phyloP scores from a whole-genome alignment of 108 stramenopile genomes.

The Cyclotella sp. region DNA sequence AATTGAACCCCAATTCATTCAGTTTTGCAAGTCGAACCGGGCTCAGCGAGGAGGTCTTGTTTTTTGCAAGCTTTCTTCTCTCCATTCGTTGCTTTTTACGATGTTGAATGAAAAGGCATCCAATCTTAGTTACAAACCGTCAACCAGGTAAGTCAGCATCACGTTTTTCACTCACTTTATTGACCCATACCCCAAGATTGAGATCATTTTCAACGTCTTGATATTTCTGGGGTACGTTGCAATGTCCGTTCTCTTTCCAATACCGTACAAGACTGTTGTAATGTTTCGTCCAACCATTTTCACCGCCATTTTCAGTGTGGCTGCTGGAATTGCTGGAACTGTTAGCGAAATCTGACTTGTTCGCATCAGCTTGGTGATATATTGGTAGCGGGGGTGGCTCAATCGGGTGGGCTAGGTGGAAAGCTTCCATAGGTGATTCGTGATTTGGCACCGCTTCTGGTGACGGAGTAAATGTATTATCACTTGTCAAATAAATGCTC shows the following conservation, averaged over 20 bases:
- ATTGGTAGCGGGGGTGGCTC: neutral
- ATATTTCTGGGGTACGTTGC: conserved; percentile 71
- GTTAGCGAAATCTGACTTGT: conserved; percentile 11
- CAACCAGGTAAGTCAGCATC: no score
- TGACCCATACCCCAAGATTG: conserved; percentile 38
- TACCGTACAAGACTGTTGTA: neutral
- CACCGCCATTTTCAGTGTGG: neutral
- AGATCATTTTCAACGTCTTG: neutral
- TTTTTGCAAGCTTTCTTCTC: conserved; percentile 46
- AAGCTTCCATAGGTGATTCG: conserved; percentile 4
- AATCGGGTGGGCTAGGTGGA: neutral
- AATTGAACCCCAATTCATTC: conserved; percentile 62
- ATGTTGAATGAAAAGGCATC: neutral
- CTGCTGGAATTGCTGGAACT: conserved; percentile 15
- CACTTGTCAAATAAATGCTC: neutral
- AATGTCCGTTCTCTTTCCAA: conserved; percentile 50
- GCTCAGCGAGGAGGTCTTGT: conserved; percentile 54
- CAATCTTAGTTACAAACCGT: no score
- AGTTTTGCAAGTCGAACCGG: conserved; percentile 38
- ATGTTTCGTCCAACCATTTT: conserved; percentile 5
- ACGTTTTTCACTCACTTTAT: neutral
- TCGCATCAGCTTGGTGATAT: neutral
- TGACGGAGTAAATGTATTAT: neutral
- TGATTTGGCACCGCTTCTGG: neutral
- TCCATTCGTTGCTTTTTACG: conserved; percentile 73